Evolutionary conservation across 257 asterid genomes (phyloP).

Genomic region (Thymus quinquecostatus): DNA sequence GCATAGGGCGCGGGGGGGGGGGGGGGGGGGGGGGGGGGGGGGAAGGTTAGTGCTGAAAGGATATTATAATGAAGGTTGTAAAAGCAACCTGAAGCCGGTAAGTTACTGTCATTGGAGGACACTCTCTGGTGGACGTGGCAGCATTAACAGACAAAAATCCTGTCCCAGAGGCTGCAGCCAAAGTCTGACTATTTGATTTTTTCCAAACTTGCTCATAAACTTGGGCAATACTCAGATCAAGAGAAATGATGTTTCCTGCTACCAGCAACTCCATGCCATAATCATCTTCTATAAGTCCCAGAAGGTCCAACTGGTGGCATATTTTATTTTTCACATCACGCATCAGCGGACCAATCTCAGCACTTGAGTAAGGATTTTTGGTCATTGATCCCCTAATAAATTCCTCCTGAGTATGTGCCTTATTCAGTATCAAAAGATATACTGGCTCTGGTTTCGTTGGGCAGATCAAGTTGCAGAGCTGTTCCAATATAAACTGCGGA

Average conservation of each 20-base stretch:
- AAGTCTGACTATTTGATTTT: constrained; percentile 80
- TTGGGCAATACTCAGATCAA: constrained; percentile 89
- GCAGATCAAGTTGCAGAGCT: constrained; percentile 94
- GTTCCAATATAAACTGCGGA: constrained; percentile 95
- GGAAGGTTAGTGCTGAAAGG: constrained; percentile 4
- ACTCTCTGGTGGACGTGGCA: constrained; percentile 73
- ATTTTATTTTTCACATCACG: constrained; percentile 99
- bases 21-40: constrained; percentile 21
- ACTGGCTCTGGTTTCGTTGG: constrained; percentile 93
- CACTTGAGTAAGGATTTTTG: constrained; percentile 96
- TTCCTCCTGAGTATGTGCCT: constrained; percentile 98
- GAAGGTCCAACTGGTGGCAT: constrained; percentile 96
- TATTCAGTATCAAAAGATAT: constrained; percentile 81
- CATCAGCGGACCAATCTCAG: constrained; percentile 98
- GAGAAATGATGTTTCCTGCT: constrained; percentile 94
- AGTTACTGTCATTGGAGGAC: constrained; percentile 96
- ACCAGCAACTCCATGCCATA: constrained; percentile 97
- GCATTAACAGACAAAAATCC: constrained; percentile 68
- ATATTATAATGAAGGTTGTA: constrained; percentile 16
- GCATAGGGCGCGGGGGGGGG: neutral
- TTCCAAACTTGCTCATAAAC: constrained; percentile 98
- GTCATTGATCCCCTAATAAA: constrained; percentile 99
- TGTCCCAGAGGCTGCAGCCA: constrained; percentile 66
- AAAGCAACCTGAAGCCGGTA: constrained; percentile 89
- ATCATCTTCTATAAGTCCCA: constrained; percentile 96